Conservation (phyloP, 176 grass and related monocot genomes). For the Paspalum vaginatum region DNA sequence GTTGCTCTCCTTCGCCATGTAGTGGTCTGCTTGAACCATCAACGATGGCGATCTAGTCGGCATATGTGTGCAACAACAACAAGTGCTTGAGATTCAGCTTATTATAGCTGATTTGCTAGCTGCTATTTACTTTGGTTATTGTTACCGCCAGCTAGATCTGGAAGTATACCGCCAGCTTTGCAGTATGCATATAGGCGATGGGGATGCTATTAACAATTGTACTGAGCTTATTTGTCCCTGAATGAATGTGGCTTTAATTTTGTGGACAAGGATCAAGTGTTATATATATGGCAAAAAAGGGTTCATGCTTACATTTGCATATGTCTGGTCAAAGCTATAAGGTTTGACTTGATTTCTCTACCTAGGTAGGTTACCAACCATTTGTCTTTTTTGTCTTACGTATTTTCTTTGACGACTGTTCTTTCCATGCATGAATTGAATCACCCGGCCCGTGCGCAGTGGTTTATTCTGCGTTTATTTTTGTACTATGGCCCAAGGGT, state of each 20-base stretch:
- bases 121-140: background rate
- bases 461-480: background rate
- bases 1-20: background rate
- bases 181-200: conserved; percentile 24
- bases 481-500: background rate
- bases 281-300: background rate
- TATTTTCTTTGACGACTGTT: background rate
- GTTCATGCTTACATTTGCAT: background rate
- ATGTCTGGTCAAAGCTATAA: conserved; percentile 39
- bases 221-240: background rate
- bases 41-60: background rate
- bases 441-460: background rate
- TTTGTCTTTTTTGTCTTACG: no score
- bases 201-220: background rate
- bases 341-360: conserved; percentile 27
- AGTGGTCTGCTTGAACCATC: background rate
- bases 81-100: background rate
- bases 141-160: no score
- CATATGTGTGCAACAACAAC: background rate
- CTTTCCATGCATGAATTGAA: background rate
- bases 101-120: background rate
- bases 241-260: background rate
- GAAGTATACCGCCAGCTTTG: no score
- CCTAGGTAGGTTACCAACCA: background rate
- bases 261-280: background rate